phyloP scores from a whole-genome alignment of 2,329 filamentous ascomycete genomes.

The Emmonsiellopsis sp. region DNA sequence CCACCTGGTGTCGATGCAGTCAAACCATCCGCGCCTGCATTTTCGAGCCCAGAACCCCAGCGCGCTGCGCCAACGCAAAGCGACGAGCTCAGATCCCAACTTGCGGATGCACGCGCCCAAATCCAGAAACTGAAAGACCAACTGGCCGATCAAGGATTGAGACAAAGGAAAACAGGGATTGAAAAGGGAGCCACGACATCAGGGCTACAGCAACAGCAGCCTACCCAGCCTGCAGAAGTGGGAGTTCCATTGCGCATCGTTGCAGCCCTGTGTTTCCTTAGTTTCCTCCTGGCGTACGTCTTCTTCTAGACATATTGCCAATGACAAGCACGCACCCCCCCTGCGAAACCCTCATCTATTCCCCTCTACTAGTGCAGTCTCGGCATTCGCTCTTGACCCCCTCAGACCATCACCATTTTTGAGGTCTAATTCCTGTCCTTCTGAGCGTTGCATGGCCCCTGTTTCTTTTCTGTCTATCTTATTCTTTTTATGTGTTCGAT shows the following conservation, averaged over 20 bases:
- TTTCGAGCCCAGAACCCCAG: slow-evolving; percentile 15
- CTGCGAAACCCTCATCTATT: slow-evolving; percentile 10
- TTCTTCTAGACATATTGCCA: slow-evolving; percentile 62
- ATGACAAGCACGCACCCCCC: not conserved
- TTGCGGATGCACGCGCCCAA: slow-evolving; percentile 64
- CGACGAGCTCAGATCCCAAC: slow-evolving; percentile 62
- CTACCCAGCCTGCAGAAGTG: slow-evolving; percentile 45
- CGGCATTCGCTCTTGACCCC: not conserved
- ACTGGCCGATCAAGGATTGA: slow-evolving; percentile 57
- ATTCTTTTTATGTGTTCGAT: not conserved
- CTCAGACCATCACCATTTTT: not conserved
- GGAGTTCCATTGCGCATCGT: slow-evolving; percentile 83
- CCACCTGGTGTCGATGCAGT: slow-evolving; percentile 3
- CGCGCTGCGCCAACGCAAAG: slow-evolving; percentile 38
- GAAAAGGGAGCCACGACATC: slow-evolving; percentile 42
- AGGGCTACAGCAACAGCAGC: slow-evolving; percentile 45
- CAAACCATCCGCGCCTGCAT: not conserved
- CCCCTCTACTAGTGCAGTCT: slow-evolving; percentile 8
- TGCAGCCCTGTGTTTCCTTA: slow-evolving; percentile 72
- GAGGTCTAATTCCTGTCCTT: not conserved
- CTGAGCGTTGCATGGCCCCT: not conserved
- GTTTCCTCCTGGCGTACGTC: slow-evolving; percentile 90
- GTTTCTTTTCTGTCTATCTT: not conserved
- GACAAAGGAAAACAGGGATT: slow-evolving; percentile 64
- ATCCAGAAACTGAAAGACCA: slow-evolving; percentile 59